phyloP scores from a whole-genome alignment of 1,139 yeast species.

The Yarrowia galli region DNA sequence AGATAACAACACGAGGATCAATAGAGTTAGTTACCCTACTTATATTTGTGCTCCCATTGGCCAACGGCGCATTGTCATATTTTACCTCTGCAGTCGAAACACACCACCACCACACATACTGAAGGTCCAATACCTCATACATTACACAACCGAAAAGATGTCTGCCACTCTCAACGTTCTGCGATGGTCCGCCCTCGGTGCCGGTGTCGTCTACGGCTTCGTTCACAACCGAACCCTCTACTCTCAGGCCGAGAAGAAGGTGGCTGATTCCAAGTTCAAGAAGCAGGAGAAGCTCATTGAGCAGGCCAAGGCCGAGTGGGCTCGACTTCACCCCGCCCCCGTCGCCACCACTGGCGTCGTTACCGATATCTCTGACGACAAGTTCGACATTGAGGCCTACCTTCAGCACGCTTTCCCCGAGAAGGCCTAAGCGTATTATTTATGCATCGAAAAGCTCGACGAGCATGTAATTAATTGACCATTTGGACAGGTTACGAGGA shows the following conservation, averaged over 20 bases:
- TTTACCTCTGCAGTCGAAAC: constrained; percentile 20
- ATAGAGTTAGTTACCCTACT: constrained; percentile 37
- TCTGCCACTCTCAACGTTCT: constrained; percentile 59
- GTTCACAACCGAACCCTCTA: constrained; percentile 79
- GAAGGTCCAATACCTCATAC: constrained; percentile 17
- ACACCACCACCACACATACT: constrained; percentile 21
- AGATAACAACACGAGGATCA: not conserved
- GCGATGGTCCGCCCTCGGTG: constrained; percentile 91
- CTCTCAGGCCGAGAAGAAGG: constrained; percentile 63
- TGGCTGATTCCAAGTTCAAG: constrained; percentile 65
- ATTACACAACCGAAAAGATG: constrained; percentile 33
- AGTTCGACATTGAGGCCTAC: constrained; percentile 74
- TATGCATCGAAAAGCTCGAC: constrained; percentile 37
- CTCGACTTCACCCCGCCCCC: constrained; percentile 63
- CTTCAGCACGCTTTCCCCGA: constrained; percentile 49
- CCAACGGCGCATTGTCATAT: constrained; percentile 24
- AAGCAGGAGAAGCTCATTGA: constrained; percentile 77
- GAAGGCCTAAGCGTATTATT: constrained; percentile 40
- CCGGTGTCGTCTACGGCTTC: constrained; percentile 91
- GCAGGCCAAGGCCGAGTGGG: constrained; percentile 89
- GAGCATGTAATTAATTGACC: constrained; percentile 38
- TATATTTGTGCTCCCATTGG: constrained; percentile 34
- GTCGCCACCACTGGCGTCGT: constrained; percentile 53
- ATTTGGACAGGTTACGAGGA: constrained; percentile 15
- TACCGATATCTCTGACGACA: constrained; percentile 86